Evolutionary conservation across 768 basidiomycete species (phyloP).

Genomic region (Lactarius evosmus): DNA sequence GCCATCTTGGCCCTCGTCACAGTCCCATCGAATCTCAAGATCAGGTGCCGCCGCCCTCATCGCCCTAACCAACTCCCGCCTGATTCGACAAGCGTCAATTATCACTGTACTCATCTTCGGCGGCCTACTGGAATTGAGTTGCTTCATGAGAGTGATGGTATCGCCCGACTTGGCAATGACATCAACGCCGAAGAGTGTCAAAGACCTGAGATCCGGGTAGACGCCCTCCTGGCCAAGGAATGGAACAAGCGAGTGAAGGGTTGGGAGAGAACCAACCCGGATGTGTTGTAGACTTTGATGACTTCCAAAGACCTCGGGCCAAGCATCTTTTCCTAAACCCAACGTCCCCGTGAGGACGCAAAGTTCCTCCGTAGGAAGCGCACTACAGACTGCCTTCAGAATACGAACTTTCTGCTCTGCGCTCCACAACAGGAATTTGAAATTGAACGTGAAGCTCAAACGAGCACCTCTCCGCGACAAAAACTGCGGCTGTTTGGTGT

Average conservation of each 20-base stretch:
- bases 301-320: constrained; percentile 15
- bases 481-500: background rate
- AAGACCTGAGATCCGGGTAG: constrained; percentile 16
- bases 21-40: constrained; percentile 20
- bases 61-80: background rate
- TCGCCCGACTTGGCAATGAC: background rate
- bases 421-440: constrained; percentile 20
- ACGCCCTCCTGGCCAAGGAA: constrained; percentile 11
- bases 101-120: constrained; percentile 9
- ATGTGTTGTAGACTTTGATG: constrained; percentile 12
- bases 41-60: constrained; percentile 6
- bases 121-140: constrained; percentile 7
- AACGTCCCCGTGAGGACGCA: constrained; percentile 11
- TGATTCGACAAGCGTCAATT: constrained; percentile 15
- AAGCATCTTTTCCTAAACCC: constrained; percentile 16
- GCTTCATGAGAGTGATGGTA: background rate
- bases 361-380: constrained; percentile 16
- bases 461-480: background rate
- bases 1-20: background rate
- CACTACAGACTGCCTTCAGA: constrained; percentile 12
- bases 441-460: constrained; percentile 10
- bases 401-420: constrained; percentile 23
- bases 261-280: constrained; percentile 13
- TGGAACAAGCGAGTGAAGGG: constrained; percentile 11
- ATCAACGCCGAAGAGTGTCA: constrained; percentile 11